A percentile compares a stretch with the other conserved stretches of the same genome.
Evolutionary conservation across 2,329 filamentous ascomycete species (phyloP).

Genomic region (Colletotrichum spaethianum): DNA sequence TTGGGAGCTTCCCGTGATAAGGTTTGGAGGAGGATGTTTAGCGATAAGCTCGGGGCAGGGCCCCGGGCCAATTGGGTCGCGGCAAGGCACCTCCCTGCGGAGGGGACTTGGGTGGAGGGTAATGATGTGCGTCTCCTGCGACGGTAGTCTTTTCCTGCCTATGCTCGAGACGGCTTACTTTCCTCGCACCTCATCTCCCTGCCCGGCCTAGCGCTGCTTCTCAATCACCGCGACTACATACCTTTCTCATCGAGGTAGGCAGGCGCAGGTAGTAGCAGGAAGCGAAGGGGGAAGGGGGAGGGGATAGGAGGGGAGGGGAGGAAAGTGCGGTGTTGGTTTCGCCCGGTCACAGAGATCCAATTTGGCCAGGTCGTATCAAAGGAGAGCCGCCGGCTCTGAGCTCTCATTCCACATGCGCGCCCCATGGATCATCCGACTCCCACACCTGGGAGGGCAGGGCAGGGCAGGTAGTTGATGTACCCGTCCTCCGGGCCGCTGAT

Average conservation of each 20-base stretch:
- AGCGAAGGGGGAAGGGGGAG: neutral
- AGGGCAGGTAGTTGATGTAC: neutral
- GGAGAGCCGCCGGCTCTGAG: neutral
- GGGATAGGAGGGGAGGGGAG: neutral
- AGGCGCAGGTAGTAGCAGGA: no score
- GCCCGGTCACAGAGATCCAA: neutral
- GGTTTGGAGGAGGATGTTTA: conserved; percentile 9
- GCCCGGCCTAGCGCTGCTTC: neutral
- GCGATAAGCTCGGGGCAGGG: conserved; percentile 23
- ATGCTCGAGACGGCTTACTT: neutral
- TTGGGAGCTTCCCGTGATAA: conserved; percentile 32
- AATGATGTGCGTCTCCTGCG: no score
- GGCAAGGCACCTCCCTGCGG: conserved; percentile 6
- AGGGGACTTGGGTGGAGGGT: neutral
- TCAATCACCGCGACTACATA: neutral
- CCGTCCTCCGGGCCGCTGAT: conserved; percentile 27
- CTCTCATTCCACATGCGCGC: neutral
- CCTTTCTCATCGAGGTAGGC: neutral
- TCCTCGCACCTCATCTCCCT: neutral
- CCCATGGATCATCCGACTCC: neutral
- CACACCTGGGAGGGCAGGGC: neutral
- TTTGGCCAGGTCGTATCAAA: neutral
- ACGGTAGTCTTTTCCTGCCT: neutral
- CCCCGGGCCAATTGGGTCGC: conserved; percentile 18
- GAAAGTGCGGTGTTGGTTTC: neutral